Evolutionary conservation across 2,329 filamentous ascomycete species (phyloP).

Genomic region (Paracorniculantispora psalliotae): DNA sequence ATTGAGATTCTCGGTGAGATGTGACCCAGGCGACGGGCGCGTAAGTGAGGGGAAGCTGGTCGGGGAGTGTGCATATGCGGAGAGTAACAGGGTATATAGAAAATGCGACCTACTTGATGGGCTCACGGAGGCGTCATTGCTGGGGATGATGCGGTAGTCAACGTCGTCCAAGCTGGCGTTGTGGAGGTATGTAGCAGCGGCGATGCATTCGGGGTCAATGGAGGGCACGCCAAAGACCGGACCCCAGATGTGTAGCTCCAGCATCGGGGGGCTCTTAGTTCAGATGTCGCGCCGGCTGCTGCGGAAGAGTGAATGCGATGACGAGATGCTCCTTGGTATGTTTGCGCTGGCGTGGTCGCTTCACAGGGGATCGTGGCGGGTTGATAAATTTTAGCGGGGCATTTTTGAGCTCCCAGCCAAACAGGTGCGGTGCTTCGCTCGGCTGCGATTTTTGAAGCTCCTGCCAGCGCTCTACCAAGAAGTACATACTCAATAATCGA

Average conservation of each 20-base stretch:
- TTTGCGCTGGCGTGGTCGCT: background rate
- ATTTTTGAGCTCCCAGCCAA: background rate
- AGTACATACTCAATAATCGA: too few species aligned
- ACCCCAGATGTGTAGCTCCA: constrained; percentile 83
- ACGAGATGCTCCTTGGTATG: background rate
- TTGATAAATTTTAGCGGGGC: constrained; percentile 4
- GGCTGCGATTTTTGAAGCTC: too few species aligned
- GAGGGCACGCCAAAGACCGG: constrained; percentile 84
- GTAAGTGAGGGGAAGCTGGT: constrained; percentile 13
- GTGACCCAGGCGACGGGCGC: constrained; percentile 8
- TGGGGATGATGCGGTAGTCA: constrained; percentile 66
- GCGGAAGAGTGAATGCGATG: background rate
- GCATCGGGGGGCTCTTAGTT: constrained; percentile 22
- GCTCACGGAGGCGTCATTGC: constrained; percentile 66
- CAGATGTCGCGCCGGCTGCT: background rate
- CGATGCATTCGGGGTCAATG: constrained; percentile 86
- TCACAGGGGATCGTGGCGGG: background rate
- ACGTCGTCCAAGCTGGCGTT: constrained; percentile 50
- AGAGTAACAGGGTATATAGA: background rate
- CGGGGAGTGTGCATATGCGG: background rate
- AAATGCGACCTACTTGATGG: constrained; percentile 58
- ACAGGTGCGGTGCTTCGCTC: too few species aligned
- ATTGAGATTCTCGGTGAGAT: background rate
- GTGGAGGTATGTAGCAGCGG: constrained; percentile 71
- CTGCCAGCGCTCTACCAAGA: too few species aligned